Base-by-base conservation (phyloP, 208 protist species). In the Acanthamoeba castellanii region DNA sequence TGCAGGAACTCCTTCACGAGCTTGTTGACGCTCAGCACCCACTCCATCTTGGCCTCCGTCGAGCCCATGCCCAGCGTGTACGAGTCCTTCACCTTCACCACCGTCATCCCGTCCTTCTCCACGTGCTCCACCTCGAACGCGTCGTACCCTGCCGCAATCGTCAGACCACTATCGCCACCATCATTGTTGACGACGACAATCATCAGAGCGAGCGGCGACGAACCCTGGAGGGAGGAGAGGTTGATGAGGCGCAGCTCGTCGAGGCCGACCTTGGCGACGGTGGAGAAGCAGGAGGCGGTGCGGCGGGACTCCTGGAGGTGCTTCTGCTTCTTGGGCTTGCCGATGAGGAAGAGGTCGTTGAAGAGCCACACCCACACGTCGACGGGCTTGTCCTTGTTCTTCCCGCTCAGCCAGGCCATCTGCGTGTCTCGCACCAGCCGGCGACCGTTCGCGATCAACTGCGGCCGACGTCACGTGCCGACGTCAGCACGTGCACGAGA, bases 11-110 rank as follows among this genome's bases (percentile, higher is more conserved):
- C 74, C 37, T 84, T 84, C 5, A 84, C 74, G 42, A 84, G 74
- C 74, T 84, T 84, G 74, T 84, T 84, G 32, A n/a, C 27, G 74
- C 74, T 84, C 45, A 84, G 74, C 74, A 84, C 74, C 74, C 74
- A 84, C 45, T 84, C 74, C 74, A 84, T 84, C 74, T 84, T 84
- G 7, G 45, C 37, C 20, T 84, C 74, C 16, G 30, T 84, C 18
- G 74, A 84, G 5, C 42, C 42, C 45, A 84, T 57, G 13, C 74
- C 74, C 8, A 84, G 74, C 42, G 74, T 84, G 45, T 42, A 52
- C 37, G 74, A 84, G 11, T 84, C 74, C 45, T 84, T 84, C 32
- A 84, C 74, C 74, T 84, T 84, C 37, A 84, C 74, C 74, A 84
- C 74, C 45, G 74, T 84, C 74, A 84, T 84, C 1, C 74, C 74